Evolutionary conservation across 108 stramenopile genomes (phyloP), one percentile per base, ranked within the genome.

Genomic region (Nitzschia putrida): DNA sequence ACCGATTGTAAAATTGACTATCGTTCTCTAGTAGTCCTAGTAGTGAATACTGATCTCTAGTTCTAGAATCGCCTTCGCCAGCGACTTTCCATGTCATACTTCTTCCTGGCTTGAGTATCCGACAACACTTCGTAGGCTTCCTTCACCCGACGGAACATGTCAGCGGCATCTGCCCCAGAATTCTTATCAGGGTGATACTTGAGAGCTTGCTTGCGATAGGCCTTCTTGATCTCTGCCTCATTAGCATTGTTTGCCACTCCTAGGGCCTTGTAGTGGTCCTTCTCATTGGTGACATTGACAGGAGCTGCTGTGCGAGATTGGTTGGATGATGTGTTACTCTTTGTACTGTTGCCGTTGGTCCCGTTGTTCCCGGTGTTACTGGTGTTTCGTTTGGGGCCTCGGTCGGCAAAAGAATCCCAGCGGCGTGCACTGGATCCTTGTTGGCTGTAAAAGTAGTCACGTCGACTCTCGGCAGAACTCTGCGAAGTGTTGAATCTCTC

Each of bases 91-190:
- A 78, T 57, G 82, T 94, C 93, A 65, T 94, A 94, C 40, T 80
- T 47, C 38, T 83, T 75, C 51, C 87, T 73, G 13, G 79, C 47
- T 3, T 57, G 53, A 20, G 76, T 68, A 66, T 94, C 88, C 8
- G 69, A 68, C 50, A 95, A 76, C 22, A 83, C 71, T 51, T 95
- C 91, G 52, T 91, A 91, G 22, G 94, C 94, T 45, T 80, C 49
- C 69, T 86, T 80, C 26, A 89, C 64, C 25, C 87, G 78, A 23
- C 88, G 81, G 72, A 95, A 95, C 16, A 80, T 75, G 24, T 92
- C 91, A 1, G 74, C 84, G 43, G 90, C 91, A 18, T 83, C 80
- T 16, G 77, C 43, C 26, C 89, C 88, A 9, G 25, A 37, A 53
- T 76, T 76, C 42, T 81, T 81, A 60, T 81, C 80, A 0, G 80